Evolutionary conservation across 768 basidiomycete species (phyloP).

Genomic region (Boletus vinaceobasis): DNA sequence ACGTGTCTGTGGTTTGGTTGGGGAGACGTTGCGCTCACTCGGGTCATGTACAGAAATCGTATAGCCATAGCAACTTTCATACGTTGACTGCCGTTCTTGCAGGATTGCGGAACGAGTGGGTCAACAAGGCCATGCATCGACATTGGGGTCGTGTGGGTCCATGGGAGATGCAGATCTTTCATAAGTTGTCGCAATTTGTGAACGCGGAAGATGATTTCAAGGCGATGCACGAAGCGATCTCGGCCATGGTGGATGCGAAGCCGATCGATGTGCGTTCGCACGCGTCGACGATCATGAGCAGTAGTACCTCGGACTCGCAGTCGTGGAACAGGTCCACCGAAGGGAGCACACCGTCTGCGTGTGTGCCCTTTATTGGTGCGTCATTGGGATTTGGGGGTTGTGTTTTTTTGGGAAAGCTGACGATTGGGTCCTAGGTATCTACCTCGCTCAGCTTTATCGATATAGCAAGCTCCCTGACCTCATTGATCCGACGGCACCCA

Average conservation of each 20-base stretch:
- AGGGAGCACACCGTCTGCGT: conserved; percentile 48
- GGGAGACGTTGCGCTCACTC: neutral
- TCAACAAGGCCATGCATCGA: conserved; percentile 62
- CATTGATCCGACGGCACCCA: conserved; percentile 79
- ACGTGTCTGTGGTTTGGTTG: conserved; percentile 22
- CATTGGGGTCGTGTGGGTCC: conserved; percentile 63
- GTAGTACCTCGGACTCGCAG: conserved; percentile 39
- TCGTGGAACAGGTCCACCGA: conserved; percentile 39
- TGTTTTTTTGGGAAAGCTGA: neutral
- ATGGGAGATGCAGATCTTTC: conserved; percentile 71
- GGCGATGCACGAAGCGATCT: conserved; percentile 64
- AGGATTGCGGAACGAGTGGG: conserved; percentile 69
- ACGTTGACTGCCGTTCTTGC: conserved; percentile 77
- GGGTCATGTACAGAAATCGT: conserved; percentile 61
- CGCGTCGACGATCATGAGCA: conserved; percentile 51
- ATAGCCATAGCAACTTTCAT: conserved; percentile 71
- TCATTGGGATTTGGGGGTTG: neutral
- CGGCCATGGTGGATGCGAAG: conserved; percentile 63
- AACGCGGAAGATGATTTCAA: conserved; percentile 67
- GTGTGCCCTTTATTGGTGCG: conserved; percentile 81
- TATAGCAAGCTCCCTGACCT: conserved; percentile 70
- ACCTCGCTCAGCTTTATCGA: conserved; percentile 67
- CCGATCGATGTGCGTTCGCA: conserved; percentile 53
- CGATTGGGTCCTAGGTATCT: conserved; percentile 51
- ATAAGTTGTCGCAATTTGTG: conserved; percentile 66